Base-by-base conservation (phyloP, 176 grass and related monocot species). In the Carex parvula region DNA sequence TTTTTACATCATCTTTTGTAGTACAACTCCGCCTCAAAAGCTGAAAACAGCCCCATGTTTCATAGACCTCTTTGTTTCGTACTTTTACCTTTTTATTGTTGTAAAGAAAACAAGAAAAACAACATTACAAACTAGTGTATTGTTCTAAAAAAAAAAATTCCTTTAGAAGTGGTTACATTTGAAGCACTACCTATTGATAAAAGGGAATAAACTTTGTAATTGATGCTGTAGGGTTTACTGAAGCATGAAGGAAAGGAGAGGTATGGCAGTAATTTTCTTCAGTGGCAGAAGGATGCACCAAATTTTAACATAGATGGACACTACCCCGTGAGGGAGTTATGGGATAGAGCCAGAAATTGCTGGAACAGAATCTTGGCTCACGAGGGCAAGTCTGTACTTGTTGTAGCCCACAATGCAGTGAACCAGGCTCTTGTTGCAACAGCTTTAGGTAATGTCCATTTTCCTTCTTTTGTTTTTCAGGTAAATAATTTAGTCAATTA, bases 391-490 rank as follows among this genome's bases (percentile, higher is more conserved):
- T 93, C 96, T 0, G 88, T 93, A n/a, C 92, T 98, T 81, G 92
- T 98, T 46, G 95, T 95, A 24, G 95, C 95, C 5, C 95, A 98
- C 55, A 95, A 95, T 92, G 95, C 95, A 7, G 92, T 98, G 58
- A 98, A 95, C 60, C 92, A 98, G 60, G 91, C 89, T 7, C 92
- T 95, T 10, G 89, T 98, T 21, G 95, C 95, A 64, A 92, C 91
- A 13, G 90, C 91, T 15, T 70, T 98, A 86, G 92, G 95, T 93
- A 57, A 86, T 77, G 26, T 72, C 58, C 3, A 62, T 15, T 63
- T 37, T 15, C 41, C 85, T 55, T 66, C 1, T 24, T 81, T 20
- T 24, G 2, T 16, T 33, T 50, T 86, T 71, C 5, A 50, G 50
- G 50, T 5, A 77, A 32, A 55, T 55, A 17, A 56, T 77, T 55